Evolutionary conservation across 805 yeast species (phyloP).

Genomic region (Pichia exigua): DNA sequence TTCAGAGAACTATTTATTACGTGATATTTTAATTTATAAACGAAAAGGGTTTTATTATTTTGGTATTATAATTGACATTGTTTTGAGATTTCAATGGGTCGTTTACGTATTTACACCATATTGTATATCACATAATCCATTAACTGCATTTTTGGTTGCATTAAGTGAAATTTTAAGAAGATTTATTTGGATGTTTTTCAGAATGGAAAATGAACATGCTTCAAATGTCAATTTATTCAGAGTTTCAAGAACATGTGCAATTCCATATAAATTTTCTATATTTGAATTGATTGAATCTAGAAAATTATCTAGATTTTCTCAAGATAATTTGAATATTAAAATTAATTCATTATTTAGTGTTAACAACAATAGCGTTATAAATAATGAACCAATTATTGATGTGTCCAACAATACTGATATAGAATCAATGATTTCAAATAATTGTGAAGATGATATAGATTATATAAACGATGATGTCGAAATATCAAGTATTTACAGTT

Average conservation of each 20-base stretch:
- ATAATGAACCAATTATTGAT: not conserved
- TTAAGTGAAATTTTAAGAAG: slow-evolving; percentile 75
- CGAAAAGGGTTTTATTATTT: slow-evolving; percentile 56
- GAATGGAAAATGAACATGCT: slow-evolving; percentile 95
- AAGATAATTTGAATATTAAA: not conserved
- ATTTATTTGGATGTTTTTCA: slow-evolving; percentile 81
- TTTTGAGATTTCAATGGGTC: slow-evolving; percentile 85
- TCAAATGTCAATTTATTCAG: slow-evolving; percentile 78
- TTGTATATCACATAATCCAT: slow-evolving; percentile 79
- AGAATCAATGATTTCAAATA: not conserved
- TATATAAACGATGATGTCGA: not conserved
- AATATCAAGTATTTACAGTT: slow-evolving; percentile 25
- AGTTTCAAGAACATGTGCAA: slow-evolving; percentile 80
- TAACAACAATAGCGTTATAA: not conserved
- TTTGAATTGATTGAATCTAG: not conserved
- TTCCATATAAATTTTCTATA: slow-evolving; percentile 56
- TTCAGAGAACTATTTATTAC: slow-evolving; percentile 48
- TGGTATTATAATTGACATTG: slow-evolving; percentile 66
- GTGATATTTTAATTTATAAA: slow-evolving; percentile 64
- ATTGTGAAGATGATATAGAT: not conserved
- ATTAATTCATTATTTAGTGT: not conserved
- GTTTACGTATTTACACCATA: slow-evolving; percentile 70
- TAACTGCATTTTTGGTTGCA: slow-evolving; percentile 76
- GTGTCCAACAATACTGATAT: not conserved
- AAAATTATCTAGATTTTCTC: not conserved